Base-by-base conservation (phyloP, 805 yeast genomes). In the Candida jianshihensis region DNA sequence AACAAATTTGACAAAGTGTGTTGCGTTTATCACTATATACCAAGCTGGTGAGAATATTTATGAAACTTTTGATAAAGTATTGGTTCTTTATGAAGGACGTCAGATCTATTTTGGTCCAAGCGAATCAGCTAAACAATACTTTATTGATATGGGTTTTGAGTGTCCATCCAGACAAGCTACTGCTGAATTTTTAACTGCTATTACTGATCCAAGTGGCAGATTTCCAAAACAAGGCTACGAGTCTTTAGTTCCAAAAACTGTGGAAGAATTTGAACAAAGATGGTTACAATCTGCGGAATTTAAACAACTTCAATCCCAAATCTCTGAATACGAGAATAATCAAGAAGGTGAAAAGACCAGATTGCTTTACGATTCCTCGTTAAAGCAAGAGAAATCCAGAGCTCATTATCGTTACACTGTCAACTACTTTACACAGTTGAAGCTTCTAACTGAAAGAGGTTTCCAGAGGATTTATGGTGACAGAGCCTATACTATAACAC, bases 21-120 rank as follows among this genome's bases (percentile, higher is more conserved):
- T 81, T 7, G 76, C 83, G 2, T 66, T 78, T 34, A 78, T 81
- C 32, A 83, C 90, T 19, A 76, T 81, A 35, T 76, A 76, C 56
- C 85, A 78, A 57, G 81, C 82, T 36, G 73, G 80, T 30, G 81
- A 78, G 51, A 75, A 76, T 46, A 76, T 80, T 40, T 81, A 77
- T 54, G 69, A 74, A 26, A 60, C 71, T 35, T 80, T 80, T 52
- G 82, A 80, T 56, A 74, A 77, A 43, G 86, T 75, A 5, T 54
- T 70, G 18, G 74, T 80, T 12, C 53, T 81, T 15, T 77, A 77
- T 54, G 70, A 64, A 19, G 84, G 84, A 28, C 61, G 68, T 36
- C 84, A 81, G 57, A 65, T 82, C 31, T 81, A 64, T 51, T 81
- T 66, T 50, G 90, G 90, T 15, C 73, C 76, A 11, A 61, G 69